phyloP scores from a whole-genome alignment of 2,329 filamentous ascomycete species.

The Colletotrichum eremochloae region DNA sequence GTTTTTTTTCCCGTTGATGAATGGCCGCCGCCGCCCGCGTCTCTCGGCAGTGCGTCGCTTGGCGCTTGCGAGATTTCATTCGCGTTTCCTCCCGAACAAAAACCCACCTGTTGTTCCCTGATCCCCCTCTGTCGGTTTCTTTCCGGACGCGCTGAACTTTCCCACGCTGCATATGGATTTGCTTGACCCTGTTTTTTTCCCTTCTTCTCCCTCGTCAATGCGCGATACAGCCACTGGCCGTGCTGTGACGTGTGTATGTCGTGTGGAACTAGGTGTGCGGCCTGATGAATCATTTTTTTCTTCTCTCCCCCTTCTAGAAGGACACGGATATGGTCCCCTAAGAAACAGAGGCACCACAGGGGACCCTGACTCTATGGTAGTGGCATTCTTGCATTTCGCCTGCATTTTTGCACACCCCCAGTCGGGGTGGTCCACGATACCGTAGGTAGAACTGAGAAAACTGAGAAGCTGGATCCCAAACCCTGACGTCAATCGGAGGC shows the following conservation, averaged over 20 bases:
- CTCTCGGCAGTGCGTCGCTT: too few species aligned
- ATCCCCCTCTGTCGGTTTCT: conserved; percentile 2
- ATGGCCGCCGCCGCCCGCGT: conserved; percentile 16
- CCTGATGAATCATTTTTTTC: too few species aligned
- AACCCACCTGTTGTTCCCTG: too few species aligned
- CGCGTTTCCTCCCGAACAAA: too few species aligned
- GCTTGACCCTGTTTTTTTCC: background rate
- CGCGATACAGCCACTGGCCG: background rate
- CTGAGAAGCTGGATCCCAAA: background rate
- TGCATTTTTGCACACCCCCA: background rate
- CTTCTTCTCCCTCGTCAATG: background rate
- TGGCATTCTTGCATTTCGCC: background rate
- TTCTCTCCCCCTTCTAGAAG: background rate
- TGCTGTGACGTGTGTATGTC: conserved; percentile 3
- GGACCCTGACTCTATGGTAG: conserved; percentile 16
- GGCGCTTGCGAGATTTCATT: background rate
- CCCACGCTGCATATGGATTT: background rate
- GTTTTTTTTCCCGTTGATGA: too few species aligned
- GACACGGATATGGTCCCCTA: background rate
- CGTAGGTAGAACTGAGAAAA: too few species aligned
- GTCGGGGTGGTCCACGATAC: too few species aligned
- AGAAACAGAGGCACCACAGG: background rate
- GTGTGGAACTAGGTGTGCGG: too few species aligned
- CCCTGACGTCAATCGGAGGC: conserved; percentile 42
- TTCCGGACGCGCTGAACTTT: conserved; percentile 10